phyloP scores from a whole-genome alignment of 1,139 yeast genomes.

The Geotrichum europaeum region DNA sequence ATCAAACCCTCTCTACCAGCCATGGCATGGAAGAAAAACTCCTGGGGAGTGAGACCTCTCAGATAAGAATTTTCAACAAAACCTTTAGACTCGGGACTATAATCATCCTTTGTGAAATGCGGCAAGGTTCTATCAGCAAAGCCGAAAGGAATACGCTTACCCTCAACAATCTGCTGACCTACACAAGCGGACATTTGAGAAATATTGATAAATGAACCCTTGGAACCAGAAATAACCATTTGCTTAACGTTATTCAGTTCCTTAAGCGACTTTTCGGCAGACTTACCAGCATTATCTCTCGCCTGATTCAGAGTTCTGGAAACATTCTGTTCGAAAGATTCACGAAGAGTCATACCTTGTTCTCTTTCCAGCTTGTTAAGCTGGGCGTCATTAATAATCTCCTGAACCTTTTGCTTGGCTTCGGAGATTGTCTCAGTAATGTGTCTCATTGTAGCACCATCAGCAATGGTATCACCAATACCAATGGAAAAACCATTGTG shows the following conservation, averaged over 20 bases:
- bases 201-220: conserved; percentile 97
- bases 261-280: conserved; percentile 93
- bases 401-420: conserved; percentile 90
- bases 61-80: conserved; percentile 95
- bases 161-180: conserved; percentile 99
- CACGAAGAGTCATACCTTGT: conserved; percentile 99
- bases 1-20: conserved; percentile 99
- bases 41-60: conserved; percentile 98
- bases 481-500: conserved; percentile 98
- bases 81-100: conserved; percentile 96
- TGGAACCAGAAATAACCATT: conserved; percentile 98
- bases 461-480: conserved; percentile 99
- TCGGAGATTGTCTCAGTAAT: conserved; percentile 88
- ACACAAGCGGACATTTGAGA: conserved; percentile 99
- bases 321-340: conserved; percentile 95
- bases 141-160: conserved; percentile 98
- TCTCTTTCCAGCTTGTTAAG: conserved; percentile 82
- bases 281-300: conserved; percentile 98
- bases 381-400: conserved; percentile 87
- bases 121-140: conserved; percentile 95
- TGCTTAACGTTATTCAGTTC: conserved; percentile 94
- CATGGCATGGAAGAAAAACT: conserved; percentile 99
- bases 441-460: conserved; percentile 88
- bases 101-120: conserved; percentile 96
- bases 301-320: conserved; percentile 95